Evolutionary conservation across 139 green algal species (phyloP), one percentile per base, ranked within the genome.

Genomic region (Axilococcus clingmanii): DNA sequence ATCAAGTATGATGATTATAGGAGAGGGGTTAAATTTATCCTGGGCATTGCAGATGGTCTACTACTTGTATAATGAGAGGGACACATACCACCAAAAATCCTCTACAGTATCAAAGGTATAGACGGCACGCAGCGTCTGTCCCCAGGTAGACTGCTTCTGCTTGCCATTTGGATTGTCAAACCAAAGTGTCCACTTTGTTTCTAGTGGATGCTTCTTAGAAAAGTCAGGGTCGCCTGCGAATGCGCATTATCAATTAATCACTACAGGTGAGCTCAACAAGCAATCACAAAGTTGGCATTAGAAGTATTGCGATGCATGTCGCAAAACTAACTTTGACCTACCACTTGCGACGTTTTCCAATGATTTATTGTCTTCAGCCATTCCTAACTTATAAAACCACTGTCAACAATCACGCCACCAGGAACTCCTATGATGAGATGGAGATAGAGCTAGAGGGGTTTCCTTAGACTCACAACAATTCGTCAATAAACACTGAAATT

Each of bases 91-190:
- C 92, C 92, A 99, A 57, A 99, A 99, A 58, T 97, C 92, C 66
- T 99, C 92, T 16, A 97, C 89, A 17, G 84, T 95, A 57, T 83
- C 71, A 63, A 97, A 98, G 0, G 92, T 93, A 70, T 92, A 95
- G 5, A 99, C 86, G 7, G 69, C 49, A 25, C 80, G 63, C 32
- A 96, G 57, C 3, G 80, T 86, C 44, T 82, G 66, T 3, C 87
- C 87, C 83, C 83, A 93, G 2, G 47, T 78, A 11, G 50, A 32
- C 33, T 52, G 27, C 38, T 75, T 76, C 41, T 70, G 60, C 76
- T 87, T 84, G 44, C 71, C 71, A 34, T 83, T 76, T 2, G 85
- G 85, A 60, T 94, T 95, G 63, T 98, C 91, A 71, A 96, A 98
- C 91, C 91, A 98, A 25, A 98, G 69, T 7, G 82, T 87, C 89